Base-by-base conservation (phyloP, 2,329 filamentous ascomycete genomes). In the Ophiostoma fasciatum region DNA sequence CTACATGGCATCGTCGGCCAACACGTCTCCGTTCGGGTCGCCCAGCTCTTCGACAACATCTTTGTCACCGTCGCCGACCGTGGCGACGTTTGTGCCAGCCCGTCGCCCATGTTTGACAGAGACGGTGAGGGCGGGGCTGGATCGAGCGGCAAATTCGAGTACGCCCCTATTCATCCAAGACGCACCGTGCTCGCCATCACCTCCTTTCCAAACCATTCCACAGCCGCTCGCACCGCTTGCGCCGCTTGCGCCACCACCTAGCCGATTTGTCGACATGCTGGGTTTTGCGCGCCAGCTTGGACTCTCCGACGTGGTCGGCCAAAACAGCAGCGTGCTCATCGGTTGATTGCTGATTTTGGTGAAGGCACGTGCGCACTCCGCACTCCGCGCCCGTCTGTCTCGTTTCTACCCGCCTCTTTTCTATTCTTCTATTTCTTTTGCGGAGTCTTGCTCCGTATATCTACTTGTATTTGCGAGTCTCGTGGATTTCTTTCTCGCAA, bases 1-100 rank as follows among this genome's bases (percentile, higher is more conserved):
- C 23, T n/a, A 12, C 15, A 19, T 40, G 25, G 25, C 35, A 9
- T 23, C 35, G 11, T 35, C 40, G 5, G 26, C 34, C 4, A 28
- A 20, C 13, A 29, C 28, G 13, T 41, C 40, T 11, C 40, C 42
- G 7, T 31, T 39, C 19, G 30, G 15, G 13, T 41, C 39, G 7
- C 37, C 37, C 8, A 23, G 21, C 23, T 10, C 31, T 14, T 14
- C 26, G 7, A 14, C 31, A 9, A 25, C 28, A 4, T 36, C 42
- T n/a, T 31, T 35, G 9, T 38, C 33, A 7, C 21, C 21, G 3
- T 42, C 43, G 15, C 35, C 43, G 2, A 23, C 14, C 4, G 39
- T 39, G 13, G 32, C 39, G 18, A 37, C 39, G 25, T 38, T 35
- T 33, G 32, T 28, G 8, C 29, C 39, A 5, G 28, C 23, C 13